phyloP scores from a whole-genome alignment of 169 alveolate genomes.

The Eimeria acervulina region DNA sequence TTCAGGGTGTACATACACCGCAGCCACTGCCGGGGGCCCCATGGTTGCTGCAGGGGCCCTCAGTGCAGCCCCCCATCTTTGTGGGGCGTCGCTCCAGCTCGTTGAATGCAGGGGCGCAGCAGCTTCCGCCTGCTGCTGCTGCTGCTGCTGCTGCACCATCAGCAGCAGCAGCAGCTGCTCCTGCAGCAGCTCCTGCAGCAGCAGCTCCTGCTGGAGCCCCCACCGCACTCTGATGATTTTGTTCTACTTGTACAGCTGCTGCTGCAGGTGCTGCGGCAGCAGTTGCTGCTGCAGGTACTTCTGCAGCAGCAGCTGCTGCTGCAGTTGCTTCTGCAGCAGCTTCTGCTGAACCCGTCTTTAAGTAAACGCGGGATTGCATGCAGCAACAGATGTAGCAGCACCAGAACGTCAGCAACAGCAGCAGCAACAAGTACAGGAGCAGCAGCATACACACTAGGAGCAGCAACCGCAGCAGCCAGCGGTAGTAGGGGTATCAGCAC shows the following conservation, averaged over 20 bases:
- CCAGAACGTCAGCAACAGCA: neutral
- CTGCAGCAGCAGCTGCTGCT: conserved; percentile 28
- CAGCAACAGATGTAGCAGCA: neutral
- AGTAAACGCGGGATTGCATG: neutral
- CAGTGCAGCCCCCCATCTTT: neutral
- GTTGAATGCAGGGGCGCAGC: neutral
- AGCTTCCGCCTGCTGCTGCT: neutral
- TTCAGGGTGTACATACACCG: neutral
- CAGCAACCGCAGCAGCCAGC: neutral
- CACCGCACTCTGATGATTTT: neutral
- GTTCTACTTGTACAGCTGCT: no score
- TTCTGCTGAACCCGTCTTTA: neutral
- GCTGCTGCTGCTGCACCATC: neutral
- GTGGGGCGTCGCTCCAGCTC: neutral
- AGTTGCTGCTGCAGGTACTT: neutral
- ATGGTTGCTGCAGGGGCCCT: conserved; percentile 17
- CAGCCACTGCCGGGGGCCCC: neutral
- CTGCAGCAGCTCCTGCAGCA: conserved; percentile 3
- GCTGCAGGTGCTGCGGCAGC: neutral
- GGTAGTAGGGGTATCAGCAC: neutral
- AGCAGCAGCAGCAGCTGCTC: neutral
- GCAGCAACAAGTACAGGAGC: neutral
- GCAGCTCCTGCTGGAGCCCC: neutral
- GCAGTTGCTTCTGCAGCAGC: neutral
- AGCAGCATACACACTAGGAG: no score